Evolutionary conservation across 2,329 filamentous ascomycete genomes (phyloP).

Genomic region (Nothomitra cinnamomea): DNA sequence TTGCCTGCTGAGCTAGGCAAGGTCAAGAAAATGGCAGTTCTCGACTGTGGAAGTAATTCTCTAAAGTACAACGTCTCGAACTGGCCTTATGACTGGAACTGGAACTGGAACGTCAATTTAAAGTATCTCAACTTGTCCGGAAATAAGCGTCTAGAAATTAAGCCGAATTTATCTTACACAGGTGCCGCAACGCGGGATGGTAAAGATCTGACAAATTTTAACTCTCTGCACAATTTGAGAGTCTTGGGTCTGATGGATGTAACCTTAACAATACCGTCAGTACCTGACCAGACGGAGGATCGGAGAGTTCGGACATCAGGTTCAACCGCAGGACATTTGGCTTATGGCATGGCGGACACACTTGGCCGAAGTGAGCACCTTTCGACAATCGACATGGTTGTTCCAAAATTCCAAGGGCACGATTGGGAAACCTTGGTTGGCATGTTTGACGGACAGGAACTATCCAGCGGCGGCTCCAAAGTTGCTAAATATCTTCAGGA

Average conservation of each 20-base stretch:
- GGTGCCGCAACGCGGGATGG: slow-evolving; percentile 37
- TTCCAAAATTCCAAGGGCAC: slow-evolving; percentile 76
- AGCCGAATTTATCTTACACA: slow-evolving; percentile 39
- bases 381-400: slow-evolving; percentile 88
- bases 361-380: slow-evolving; percentile 85
- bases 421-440: slow-evolving; percentile 82
- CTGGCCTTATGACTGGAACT: slow-evolving; percentile 99
- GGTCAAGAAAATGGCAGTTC: slow-evolving; percentile 74
- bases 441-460: slow-evolving; percentile 89
- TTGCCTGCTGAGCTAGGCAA: slow-evolving; percentile 89
- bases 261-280: slow-evolving; percentile 78
- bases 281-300: slow-evolving; percentile 90
- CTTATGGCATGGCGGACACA: slow-evolving; percentile 95
- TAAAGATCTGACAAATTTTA: slow-evolving; percentile 78
- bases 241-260: slow-evolving; percentile 96
- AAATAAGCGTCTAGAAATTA: slow-evolving; percentile 90
- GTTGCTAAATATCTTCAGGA: slow-evolving; percentile 95
- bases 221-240: slow-evolving; percentile 62
- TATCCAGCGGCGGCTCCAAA: slow-evolving; percentile 79
- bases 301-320: slow-evolving; percentile 90
- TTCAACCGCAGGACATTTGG: slow-evolving; percentile 76
- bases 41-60: slow-evolving; percentile 89
- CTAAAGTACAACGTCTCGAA: slow-evolving; percentile 99
- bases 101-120: slow-evolving; percentile 93
- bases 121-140: slow-evolving; percentile 92